Conservation (phyloP, 164 flowering plant species). For the Dillenia suffruticosa region DNA sequence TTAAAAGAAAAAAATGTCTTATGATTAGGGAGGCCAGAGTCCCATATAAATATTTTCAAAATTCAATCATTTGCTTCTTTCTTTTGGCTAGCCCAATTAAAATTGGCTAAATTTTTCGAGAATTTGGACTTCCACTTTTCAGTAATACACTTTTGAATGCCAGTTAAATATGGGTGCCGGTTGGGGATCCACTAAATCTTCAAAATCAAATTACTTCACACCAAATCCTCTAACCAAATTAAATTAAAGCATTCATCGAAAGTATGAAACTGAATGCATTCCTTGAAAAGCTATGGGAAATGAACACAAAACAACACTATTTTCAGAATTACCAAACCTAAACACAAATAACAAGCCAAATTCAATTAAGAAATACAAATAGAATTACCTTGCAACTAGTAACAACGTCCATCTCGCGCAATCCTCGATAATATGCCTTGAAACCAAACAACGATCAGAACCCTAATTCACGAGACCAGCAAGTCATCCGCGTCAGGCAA, state of each 20-base stretch:
- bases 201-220: no score
- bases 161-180: no score
- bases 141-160: no score
- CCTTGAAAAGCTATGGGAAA: background rate
- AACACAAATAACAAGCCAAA: background rate
- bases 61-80: no score
- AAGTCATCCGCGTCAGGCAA: background rate
- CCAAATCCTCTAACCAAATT: background rate
- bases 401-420: slow-evolving; percentile 36
- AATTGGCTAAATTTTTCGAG: no score
- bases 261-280: background rate
- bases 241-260: background rate
- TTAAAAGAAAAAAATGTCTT: no score
- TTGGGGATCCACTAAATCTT: no score
- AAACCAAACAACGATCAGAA: background rate
- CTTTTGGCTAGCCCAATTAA: no score
- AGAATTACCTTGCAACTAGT: slow-evolving; percentile 43
- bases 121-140: no score
- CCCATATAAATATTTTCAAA: no score
- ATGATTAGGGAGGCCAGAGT: no score
- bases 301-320: background rate
- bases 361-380: background rate
- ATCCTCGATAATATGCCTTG: no score
- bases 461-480: background rate
- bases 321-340: background rate